Conservation (phyloP, 176 grass and related monocot genomes). For the Aegilops tauschii region DNA sequence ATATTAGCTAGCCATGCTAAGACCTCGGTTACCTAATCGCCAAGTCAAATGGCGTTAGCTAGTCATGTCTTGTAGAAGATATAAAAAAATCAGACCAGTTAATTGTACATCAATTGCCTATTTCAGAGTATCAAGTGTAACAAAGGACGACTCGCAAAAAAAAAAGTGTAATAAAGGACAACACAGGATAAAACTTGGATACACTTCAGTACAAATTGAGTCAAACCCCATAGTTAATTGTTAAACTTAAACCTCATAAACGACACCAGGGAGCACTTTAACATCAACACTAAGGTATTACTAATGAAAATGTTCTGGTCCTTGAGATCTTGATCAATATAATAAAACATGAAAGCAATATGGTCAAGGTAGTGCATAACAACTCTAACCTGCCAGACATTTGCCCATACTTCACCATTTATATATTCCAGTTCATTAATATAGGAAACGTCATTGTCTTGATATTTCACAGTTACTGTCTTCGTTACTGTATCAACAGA, state of each 20-base stretch:
- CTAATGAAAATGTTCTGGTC: not conserved
- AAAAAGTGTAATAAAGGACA: not conserved
- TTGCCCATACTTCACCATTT: slow-evolving; percentile 96
- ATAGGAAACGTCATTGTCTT: slow-evolving; percentile 64
- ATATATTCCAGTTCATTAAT: slow-evolving; percentile 95
- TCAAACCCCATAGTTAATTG: not conserved
- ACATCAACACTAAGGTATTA: not conserved
- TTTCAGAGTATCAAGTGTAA: not conserved
- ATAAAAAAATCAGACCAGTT: not conserved
- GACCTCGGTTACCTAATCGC: not conserved
- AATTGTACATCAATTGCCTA: not conserved
- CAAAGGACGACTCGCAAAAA: not conserved
- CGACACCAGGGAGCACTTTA: not conserved
- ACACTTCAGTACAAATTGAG: not conserved
- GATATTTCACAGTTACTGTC: slow-evolving; percentile 74
- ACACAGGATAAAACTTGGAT: not conserved
- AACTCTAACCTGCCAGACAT: slow-evolving; percentile 83
- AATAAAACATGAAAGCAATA: not conserved
- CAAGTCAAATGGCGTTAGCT: too few relatives aligned
- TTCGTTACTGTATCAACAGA: slow-evolving; percentile 58
- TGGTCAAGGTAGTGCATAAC: not conserved
- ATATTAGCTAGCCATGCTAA: not conserved
- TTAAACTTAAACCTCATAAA: not conserved
- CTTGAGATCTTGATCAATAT: not conserved
- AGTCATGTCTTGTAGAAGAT: too few relatives aligned